Percentiles rank a stretch among this genome's conserved stretches.
Evolutionary conservation across 2,329 filamentous ascomycete genomes (phyloP).

Genomic region (Phoma sp.): DNA sequence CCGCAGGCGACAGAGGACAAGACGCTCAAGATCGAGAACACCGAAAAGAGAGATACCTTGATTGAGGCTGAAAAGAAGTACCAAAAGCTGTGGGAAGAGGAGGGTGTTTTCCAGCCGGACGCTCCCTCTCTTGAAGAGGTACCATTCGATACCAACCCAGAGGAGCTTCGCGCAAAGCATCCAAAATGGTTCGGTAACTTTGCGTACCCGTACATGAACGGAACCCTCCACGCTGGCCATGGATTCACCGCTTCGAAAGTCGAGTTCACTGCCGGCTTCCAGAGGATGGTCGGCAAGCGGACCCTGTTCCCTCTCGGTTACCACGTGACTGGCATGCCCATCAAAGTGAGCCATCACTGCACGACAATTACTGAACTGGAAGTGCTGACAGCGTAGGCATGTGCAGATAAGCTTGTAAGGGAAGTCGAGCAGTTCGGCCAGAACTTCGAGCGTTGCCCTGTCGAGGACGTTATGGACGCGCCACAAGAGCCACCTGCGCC

Average conservation of each 20-base stretch:
- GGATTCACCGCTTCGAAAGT: conserved; percentile 91
- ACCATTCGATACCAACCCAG: conserved; percentile 74
- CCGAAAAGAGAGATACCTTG: conserved; percentile 84
- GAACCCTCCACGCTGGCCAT: conserved; percentile 81
- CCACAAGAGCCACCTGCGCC: conserved; percentile 61
- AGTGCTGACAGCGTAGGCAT: conserved; percentile 58
- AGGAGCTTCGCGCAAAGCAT: conserved; percentile 76
- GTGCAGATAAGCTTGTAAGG: conserved; percentile 89
- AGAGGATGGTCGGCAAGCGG: conserved; percentile 88
- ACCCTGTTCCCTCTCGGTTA: conserved; percentile 90
- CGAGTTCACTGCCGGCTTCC: conserved; percentile 87
- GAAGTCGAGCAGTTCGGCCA: conserved; percentile 89
- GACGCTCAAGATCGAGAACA: conserved; percentile 72
- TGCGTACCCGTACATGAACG: conserved; percentile 62
- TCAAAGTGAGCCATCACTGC: conserved; percentile 63
- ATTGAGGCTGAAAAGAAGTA: conserved; percentile 90
- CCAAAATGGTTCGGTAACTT: conserved; percentile 92
- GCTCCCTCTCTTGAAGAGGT: conserved; percentile 81
- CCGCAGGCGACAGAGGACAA: conserved; percentile 62
- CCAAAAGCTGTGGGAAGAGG: conserved; percentile 81
- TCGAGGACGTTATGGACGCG: conserved; percentile 50
- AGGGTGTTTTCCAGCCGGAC: conserved; percentile 81
- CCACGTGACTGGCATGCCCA: conserved; percentile 92
- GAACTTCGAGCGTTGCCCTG: conserved; percentile 76
- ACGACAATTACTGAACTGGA: neutral